Base-by-base conservation (phyloP, 1,284 basidiomycete genomes). In the Naganishia sp. region DNA sequence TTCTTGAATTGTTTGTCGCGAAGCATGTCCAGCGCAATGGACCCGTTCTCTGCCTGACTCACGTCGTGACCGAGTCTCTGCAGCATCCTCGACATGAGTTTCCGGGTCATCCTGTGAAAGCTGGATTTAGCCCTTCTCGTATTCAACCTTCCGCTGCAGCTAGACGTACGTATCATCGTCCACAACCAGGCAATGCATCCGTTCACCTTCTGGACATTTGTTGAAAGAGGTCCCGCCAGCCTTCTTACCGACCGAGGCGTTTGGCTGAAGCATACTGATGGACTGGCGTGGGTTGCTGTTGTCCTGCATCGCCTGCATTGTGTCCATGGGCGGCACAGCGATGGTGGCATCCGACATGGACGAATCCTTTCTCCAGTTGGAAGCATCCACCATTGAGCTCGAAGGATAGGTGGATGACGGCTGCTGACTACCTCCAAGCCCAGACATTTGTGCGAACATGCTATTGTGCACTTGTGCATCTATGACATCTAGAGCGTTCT, bases 41-140 rank as follows among this genome's bases (percentile, higher is more conserved):
- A 86, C 6, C 92, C 92, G 73, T 95, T 93, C 78, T 94, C 90
- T n/a, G 93, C 92, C 5, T 86, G 87, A 2, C 84, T 82, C 21
- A 94, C 90, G 50, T 79, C 77, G 77, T 90, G 92, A 1, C 92
- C 91, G 4, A 94, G 80, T 18, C 90, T 84, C 23, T 85, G 85
- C 63, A 94, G 82, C 80, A 92, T 86, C 45, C 91, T 84, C 55
- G 54, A 63, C 59, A 67, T 63, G 46, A 67, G 53, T 33, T 66
- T 66, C 36, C 65, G 52, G 3, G 65, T 66, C 66, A 67, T 67
- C 9, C 65, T 61, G 42, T 10, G 28, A 60, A 23, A 11, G 21
- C 28, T 36, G 9, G 23, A n/a, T 28, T 31, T 36, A 65, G 10
- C 23, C 39, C 18, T 45, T 28, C 28, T 28, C 28, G 28, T 28